Percentiles rank a stretch among this genome's conserved stretches.
Evolutionary conservation across 257 asterid genomes (phyloP).

Genomic region (Solanum ossicruentum): DNA sequence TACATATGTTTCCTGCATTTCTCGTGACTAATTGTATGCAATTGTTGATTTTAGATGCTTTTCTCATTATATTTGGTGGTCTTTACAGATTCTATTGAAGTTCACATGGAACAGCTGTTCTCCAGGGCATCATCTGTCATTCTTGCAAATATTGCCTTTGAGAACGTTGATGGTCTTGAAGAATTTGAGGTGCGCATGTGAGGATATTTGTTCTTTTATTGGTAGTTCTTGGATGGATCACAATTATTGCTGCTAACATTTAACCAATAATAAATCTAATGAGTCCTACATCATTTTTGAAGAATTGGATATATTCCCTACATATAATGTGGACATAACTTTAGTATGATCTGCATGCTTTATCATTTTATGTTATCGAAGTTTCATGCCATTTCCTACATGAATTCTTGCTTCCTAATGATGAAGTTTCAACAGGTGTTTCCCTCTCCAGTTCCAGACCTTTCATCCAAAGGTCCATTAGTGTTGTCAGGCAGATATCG

Average conservation of each 20-base stretch:
- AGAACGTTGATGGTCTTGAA: constrained; percentile 48
- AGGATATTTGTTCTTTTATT: neutral
- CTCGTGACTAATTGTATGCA: neutral
- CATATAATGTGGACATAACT: neutral
- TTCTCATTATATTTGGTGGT: neutral
- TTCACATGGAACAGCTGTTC: constrained; percentile 50
- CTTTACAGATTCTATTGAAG: constrained; percentile 63
- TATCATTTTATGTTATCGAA: neutral
- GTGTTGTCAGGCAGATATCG: constrained; percentile 77
- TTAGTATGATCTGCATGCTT: neutral
- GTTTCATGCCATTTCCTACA: neutral
- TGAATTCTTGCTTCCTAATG: neutral
- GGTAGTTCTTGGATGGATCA: neutral
- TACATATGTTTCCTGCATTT: neutral
- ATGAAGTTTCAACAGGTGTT: constrained; percentile 41
- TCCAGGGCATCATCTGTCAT: constrained; percentile 52
- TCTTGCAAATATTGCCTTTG: constrained; percentile 56
- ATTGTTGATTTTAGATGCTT: neutral
- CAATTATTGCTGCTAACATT: neutral
- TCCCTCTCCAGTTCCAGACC: constrained; percentile 71
- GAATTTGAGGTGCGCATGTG: constrained; percentile 54
- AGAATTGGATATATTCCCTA: neutral
- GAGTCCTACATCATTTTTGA: neutral
- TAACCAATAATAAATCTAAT: neutral
- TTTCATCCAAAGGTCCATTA: constrained; percentile 71